These are phyloP conservation scores for Mycena sanguinolenta DNA, from an alignment of 768 basidiomycete species.

Conservation along the genomic window DNA sequence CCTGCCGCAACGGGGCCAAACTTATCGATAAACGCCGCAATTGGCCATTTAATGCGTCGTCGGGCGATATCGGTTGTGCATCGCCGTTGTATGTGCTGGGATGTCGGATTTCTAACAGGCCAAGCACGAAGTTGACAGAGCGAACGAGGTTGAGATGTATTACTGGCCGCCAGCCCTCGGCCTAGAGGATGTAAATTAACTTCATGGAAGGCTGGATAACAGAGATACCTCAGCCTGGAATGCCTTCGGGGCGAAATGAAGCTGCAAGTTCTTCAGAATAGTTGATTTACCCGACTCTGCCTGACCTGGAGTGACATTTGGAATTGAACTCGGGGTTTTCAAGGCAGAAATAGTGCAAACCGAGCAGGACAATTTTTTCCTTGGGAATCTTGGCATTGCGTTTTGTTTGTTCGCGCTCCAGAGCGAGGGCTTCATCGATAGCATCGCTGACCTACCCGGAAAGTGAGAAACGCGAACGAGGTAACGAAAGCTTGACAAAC, in stretches of 20 bases:
- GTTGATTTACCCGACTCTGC: slow-evolving; percentile 80
- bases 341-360: slow-evolving; percentile 48
- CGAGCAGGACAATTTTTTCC: too few species aligned
- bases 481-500: slow-evolving; percentile 30
- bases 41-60: slow-evolving; percentile 47
- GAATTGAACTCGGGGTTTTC: slow-evolving; percentile 1
- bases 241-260: slow-evolving; percentile 70
- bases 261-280: slow-evolving; percentile 75
- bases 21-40: slow-evolving; percentile 62
- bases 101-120: slow-evolving; percentile 36
- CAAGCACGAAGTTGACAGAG: slow-evolving; percentile 59
- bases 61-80: slow-evolving; percentile 36
- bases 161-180: slow-evolving; percentile 72
- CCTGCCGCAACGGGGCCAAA: slow-evolving; percentile 67
- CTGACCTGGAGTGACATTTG: slow-evolving; percentile 58
- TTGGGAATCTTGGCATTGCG: slow-evolving; percentile 62
- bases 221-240: slow-evolving; percentile 65
- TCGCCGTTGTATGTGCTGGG: slow-evolving; percentile 21
- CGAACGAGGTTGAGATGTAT: slow-evolving; percentile 79
- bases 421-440: slow-evolving; percentile 66
- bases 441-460: slow-evolving; percentile 53
- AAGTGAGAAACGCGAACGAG: not conserved
- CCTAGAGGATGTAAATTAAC: slow-evolving; percentile 39
- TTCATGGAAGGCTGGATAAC: not conserved
- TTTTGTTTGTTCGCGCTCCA: slow-evolving; percentile 60